phyloP scores from a whole-genome alignment of 2,329 filamentous ascomycete genomes.

The Onygenales sp. region DNA sequence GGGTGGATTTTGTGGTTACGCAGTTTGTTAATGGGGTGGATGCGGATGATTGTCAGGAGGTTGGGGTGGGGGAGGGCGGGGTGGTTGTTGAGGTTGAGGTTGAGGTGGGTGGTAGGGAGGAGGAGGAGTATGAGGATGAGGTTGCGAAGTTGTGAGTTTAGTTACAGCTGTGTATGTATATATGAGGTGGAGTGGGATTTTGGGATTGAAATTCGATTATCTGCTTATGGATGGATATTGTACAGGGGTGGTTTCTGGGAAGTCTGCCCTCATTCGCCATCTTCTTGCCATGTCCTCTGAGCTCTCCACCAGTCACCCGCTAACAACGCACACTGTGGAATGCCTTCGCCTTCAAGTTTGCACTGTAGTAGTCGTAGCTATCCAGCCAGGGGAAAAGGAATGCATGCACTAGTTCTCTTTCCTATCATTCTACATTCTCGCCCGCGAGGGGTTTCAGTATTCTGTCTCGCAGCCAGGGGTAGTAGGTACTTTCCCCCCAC shows the following conservation, averaged over 20 bases:
- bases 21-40: conserved; percentile 80
- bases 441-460: conserved; percentile 4
- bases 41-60: conserved; percentile 82
- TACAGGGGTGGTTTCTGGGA: too few species aligned
- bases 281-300: too few species aligned
- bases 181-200: neutral
- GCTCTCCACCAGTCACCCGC: too few species aligned
- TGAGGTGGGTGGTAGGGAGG: neutral
- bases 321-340: too few species aligned
- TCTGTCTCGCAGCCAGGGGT: conserved; percentile 2
- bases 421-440: neutral
- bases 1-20: conserved; percentile 78
- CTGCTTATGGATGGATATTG: too few species aligned
- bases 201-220: too few species aligned
- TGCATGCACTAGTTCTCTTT: too few species aligned
- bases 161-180: neutral
- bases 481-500: conserved; percentile 4
- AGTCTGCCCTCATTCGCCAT: too few species aligned
- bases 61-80: conserved; percentile 38
- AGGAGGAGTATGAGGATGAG: conserved; percentile 1
- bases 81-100: conserved; percentile 15
- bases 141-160: neutral
- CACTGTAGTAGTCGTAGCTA: too few species aligned
- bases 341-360: too few species aligned
- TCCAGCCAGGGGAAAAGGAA: too few species aligned